Evolutionary conservation across 352 stramenopile genomes (phyloP).

Genomic region (Globisporangium cederbergense): DNA sequence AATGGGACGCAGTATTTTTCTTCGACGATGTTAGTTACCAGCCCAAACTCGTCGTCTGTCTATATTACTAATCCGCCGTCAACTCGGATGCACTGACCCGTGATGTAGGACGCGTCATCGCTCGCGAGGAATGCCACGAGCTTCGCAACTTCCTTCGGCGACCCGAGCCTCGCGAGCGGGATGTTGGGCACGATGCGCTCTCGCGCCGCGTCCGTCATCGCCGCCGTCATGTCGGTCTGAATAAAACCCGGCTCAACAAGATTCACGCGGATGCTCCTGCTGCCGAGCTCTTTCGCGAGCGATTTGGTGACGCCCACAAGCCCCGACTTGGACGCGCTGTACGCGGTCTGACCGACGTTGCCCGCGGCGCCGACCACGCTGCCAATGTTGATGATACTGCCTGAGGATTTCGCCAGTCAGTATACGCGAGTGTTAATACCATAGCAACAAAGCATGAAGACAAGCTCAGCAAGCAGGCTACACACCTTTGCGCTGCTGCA

Average conservation of each 20-base stretch:
- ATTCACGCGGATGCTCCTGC: constrained; percentile 84
- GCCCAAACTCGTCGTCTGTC: background rate
- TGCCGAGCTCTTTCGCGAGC: constrained; percentile 81
- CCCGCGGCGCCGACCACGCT: constrained; percentile 75
- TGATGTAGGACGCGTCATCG: constrained; percentile 81
- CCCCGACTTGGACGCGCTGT: constrained; percentile 80
- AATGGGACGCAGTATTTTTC: background rate
- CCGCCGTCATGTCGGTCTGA: constrained; percentile 73
- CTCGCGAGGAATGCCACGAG: constrained; percentile 78
- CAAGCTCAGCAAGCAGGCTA: background rate
- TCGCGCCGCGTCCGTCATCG: constrained; percentile 48
- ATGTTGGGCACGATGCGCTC: constrained; percentile 49
- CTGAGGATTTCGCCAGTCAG: constrained; percentile 12
- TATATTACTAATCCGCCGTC: constrained; percentile 79
- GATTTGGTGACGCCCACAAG: constrained; percentile 74
- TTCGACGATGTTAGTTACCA: background rate
- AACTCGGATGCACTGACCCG: constrained; percentile 76
- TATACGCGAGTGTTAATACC: background rate
- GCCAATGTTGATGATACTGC: constrained; percentile 81
- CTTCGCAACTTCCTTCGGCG: constrained; percentile 68
- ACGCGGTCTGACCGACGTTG: constrained; percentile 77
- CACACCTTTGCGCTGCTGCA: constrained; percentile 51
- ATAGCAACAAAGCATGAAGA: no score
- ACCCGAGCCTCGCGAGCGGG: constrained; percentile 57
- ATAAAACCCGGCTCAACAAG: constrained; percentile 87